phyloP scores from a whole-genome alignment of 345 rosid species.

The Populus tremula region DNA sequence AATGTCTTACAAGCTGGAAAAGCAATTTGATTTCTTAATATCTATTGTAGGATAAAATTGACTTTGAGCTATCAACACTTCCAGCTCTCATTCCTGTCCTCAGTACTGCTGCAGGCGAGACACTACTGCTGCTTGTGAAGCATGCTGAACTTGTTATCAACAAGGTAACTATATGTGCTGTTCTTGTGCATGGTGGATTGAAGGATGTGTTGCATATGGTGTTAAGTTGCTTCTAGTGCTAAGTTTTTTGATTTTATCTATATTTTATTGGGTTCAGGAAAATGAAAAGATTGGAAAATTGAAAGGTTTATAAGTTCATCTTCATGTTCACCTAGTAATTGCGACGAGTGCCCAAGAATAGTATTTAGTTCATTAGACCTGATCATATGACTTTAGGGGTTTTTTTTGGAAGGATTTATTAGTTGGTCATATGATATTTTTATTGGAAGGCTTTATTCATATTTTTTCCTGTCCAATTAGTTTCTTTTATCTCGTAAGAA shows the following conservation, averaged over 20 bases:
- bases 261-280: not conserved
- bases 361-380: not conserved
- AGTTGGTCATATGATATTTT: not conserved
- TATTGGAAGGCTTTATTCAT: not conserved
- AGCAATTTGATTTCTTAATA: slow-evolving; percentile 15
- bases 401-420: not conserved
- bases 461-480: not conserved
- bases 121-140: slow-evolving; percentile 81
- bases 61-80: slow-evolving; percentile 82
- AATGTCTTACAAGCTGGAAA: not conserved
- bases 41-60: slow-evolving; percentile 72
- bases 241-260: not conserved
- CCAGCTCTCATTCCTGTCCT: slow-evolving; percentile 94
- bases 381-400: not conserved
- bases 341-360: not conserved
- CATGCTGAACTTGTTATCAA: slow-evolving; percentile 82
- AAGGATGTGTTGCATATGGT: not conserved
- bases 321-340: not conserved
- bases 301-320: not conserved
- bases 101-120: slow-evolving; percentile 87
- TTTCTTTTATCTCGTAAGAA: not conserved
- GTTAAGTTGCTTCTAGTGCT: not conserved
- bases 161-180: slow-evolving; percentile 49
- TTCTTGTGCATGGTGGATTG: not conserved
- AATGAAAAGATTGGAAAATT: not conserved